These are phyloP conservation scores for Orbilia brochopaga DNA, from an alignment of 2,329 filamentous ascomycete species.

Conservation along the genomic window DNA sequence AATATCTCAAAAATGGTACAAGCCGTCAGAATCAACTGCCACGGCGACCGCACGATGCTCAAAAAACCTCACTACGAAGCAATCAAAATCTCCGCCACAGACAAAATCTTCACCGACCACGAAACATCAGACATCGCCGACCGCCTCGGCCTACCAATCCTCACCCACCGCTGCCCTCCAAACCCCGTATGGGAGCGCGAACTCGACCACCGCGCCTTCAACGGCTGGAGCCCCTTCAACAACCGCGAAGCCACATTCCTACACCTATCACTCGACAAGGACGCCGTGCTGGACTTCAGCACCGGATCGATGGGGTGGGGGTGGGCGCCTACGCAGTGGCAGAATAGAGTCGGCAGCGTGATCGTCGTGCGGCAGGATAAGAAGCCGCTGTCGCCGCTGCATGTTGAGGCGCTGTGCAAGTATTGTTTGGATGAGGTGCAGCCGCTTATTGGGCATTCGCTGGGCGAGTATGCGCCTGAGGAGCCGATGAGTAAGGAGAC, in stretches of 20 bases:
- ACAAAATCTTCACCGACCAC: slow-evolving; percentile 8
- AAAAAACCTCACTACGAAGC: slow-evolving; percentile 14
- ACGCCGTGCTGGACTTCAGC: neutral
- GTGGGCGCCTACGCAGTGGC: slow-evolving; percentile 18
- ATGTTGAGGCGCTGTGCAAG: slow-evolving; percentile 16
- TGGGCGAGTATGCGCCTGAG: slow-evolving; percentile 13
- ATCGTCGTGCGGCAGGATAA: slow-evolving; percentile 8
- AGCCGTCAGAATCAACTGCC: slow-evolving; percentile 23
- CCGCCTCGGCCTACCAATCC: slow-evolving; percentile 14
- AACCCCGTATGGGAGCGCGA: neutral
- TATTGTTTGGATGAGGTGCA: slow-evolving; percentile 3
- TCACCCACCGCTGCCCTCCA: slow-evolving; percentile 3
- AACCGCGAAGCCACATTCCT: slow-evolving; percentile 16
- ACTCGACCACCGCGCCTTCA: neutral
- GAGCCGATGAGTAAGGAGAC: slow-evolving; percentile 8
- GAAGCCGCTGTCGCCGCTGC: slow-evolving; percentile 12
- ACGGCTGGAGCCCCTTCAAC: neutral
- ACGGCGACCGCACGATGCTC: neutral
- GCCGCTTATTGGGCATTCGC: slow-evolving; percentile 1
- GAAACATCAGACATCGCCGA: slow-evolving; percentile 14
- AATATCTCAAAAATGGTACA: slow-evolving; percentile 10
- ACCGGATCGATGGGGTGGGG: neutral
- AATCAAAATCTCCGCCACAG: neutral
- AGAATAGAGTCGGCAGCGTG: slow-evolving; percentile 5
- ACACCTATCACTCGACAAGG: slow-evolving; percentile 9